phyloP scores from a whole-genome alignment of 805 yeast genomes.

The Zygosaccharomyces bisporus region DNA sequence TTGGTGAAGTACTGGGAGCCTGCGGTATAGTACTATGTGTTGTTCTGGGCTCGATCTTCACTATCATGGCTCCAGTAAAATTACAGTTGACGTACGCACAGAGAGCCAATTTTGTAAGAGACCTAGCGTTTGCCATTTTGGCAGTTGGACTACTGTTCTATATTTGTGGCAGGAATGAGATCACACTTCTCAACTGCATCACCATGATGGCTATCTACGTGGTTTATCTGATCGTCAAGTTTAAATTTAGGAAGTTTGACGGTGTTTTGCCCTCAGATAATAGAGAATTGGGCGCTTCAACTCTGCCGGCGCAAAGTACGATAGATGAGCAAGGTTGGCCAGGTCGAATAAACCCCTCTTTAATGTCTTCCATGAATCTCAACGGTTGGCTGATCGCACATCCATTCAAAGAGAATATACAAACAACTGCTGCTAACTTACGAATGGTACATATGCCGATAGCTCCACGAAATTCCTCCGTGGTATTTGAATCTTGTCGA shows the following conservation, averaged over 20 bases:
- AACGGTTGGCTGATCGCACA: too few relatives aligned
- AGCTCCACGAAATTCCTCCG: too few relatives aligned
- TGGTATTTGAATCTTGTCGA: too few relatives aligned
- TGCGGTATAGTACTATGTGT: conserved; percentile 37
- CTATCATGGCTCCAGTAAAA: conserved; percentile 25
- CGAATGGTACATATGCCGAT: too few relatives aligned
- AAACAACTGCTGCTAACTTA: too few relatives aligned
- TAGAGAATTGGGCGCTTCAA: conserved; percentile 1
- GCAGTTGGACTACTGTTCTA: conserved; percentile 28
- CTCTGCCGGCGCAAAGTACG: conserved; percentile 8
- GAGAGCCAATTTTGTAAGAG: conserved; percentile 22
- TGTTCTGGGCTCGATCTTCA: conserved; percentile 34
- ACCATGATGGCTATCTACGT: conserved; percentile 27
- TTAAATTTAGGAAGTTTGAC: conserved; percentile 8
- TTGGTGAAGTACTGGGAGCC: conserved; percentile 38
- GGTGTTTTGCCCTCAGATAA: conserved; percentile 2
- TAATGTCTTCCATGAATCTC: too few relatives aligned
- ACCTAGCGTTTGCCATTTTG: conserved; percentile 24
- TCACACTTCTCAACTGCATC: conserved; percentile 29
- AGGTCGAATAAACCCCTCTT: too few relatives aligned
- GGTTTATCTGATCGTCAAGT: conserved; percentile 21
- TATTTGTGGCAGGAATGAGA: conserved; percentile 22
- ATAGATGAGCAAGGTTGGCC: too few relatives aligned
- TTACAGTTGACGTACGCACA: conserved; percentile 21
- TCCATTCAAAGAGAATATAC: too few relatives aligned